Base-by-base conservation (phyloP, 2,329 filamentous ascomycete genomes). In the Leptographium procerum region DNA sequence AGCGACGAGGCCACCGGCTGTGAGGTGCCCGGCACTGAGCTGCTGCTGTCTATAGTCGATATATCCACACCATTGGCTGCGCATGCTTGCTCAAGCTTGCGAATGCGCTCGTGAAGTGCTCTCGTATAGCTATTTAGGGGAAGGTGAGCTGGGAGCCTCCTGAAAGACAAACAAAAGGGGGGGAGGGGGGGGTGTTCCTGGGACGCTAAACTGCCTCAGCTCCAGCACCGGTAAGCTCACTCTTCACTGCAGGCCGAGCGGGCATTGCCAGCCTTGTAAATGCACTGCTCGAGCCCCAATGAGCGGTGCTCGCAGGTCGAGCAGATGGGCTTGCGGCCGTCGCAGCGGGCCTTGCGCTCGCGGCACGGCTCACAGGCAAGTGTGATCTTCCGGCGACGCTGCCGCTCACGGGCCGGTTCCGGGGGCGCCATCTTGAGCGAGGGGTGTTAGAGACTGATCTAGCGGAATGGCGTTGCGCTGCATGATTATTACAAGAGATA, bases 241-340 rank as follows among this genome's bases (percentile, higher is more conserved):
- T 60, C 58, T 14, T 61, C 58, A 26, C 52, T 61, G 45, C 60
- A 58, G 11, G 60, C 58, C 14, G 60, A 58, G 6, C 58, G 56
- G 16, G 58, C 58, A 19, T 60, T 58, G 0, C 58, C 58, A 2
- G 52, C 56, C 29, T 57, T 61, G 40, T 61, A 61, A 19, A 61
- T 26, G 28, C 58, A 61, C 31, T 60, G 40, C 58, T 61, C 60
- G 10, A 61, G 53, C 4, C 60, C 60, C 28, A 61, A 50, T 11
- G 56, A 66, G 14, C 72, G 69, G 14, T 69, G 68, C 48, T 64
- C 64, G 56, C 74, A 76, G 2, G 71, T 69, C n/a, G 69, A 71
- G 64, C 74, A 77, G 14, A 76, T 70, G 28, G 74, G 74, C 61
- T 74, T 75, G n/a, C 57, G 65, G 24, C 73, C 73, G 61, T 76